Conservation (phyloP, 2,329 filamentous ascomycete species). For the Monosporascus sp. region DNA sequence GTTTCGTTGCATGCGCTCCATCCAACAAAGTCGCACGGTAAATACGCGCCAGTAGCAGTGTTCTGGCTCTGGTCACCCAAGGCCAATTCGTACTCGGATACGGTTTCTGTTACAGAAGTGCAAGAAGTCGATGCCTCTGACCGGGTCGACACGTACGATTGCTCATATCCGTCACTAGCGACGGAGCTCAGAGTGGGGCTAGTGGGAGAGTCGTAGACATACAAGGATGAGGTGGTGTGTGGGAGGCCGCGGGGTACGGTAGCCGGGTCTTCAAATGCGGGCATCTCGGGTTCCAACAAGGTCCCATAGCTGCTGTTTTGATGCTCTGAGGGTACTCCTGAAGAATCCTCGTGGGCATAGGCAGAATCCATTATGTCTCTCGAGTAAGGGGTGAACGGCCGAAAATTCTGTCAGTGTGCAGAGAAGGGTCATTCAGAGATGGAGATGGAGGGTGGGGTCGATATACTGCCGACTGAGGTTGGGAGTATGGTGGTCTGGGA, state of each 20-base stretch:
- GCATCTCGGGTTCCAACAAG: no score
- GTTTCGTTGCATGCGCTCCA: slow-evolving; percentile 28
- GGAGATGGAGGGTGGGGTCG: not conserved
- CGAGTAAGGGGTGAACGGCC: not conserved
- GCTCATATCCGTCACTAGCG: not conserved
- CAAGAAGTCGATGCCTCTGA: no score
- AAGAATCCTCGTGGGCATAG: not conserved
- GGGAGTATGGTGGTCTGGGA: not conserved
- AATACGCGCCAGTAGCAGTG: slow-evolving; percentile 1
- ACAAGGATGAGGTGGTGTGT: not conserved
- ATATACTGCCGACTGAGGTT: not conserved
- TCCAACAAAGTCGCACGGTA: slow-evolving; percentile 42
- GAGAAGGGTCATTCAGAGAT: not conserved
- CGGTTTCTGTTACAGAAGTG: no score
- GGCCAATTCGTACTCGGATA: no score
- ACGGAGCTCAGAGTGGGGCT: no score
- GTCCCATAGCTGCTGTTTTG: no score
- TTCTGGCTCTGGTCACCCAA: no score
- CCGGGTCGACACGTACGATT: not conserved
- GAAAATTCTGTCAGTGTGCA: not conserved
- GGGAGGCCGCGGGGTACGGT: not conserved
- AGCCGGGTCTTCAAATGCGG: no score
- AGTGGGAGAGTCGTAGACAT: no score
- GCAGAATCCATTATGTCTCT: not conserved
- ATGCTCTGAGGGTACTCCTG: no score